These are phyloP conservation scores for Fraxinus excelsior DNA, from an alignment of 257 asterid species.

Conservation along the genomic window DNA sequence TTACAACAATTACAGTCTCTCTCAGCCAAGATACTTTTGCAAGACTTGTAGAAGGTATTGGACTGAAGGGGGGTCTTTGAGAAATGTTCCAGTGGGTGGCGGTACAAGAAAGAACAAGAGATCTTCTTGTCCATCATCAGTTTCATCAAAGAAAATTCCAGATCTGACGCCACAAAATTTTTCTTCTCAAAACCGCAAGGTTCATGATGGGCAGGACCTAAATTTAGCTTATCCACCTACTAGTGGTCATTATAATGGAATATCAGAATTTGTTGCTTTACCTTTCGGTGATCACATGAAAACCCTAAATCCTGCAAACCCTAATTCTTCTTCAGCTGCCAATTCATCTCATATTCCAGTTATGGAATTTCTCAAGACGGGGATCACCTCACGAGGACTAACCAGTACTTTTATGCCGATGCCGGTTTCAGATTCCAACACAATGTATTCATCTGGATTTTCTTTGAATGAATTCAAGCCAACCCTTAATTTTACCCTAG, in stretches of 20 bases:
- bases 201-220: conserved; percentile 45
- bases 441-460: conserved; percentile 40
- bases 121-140: conserved; percentile 35
- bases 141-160: conserved; percentile 34
- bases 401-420: conserved; percentile 36
- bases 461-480: conserved; percentile 45
- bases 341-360: conserved; percentile 28
- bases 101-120: conserved; percentile 77
- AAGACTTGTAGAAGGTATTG: conserved; percentile 86
- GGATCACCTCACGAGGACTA: conserved; percentile 28
- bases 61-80: conserved; percentile 80
- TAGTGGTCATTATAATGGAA: conserved; percentile 16
- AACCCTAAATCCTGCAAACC: conserved; percentile 32
- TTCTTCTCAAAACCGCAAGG: conserved; percentile 51
- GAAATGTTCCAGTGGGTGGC: conserved; percentile 91
- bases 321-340: conserved; percentile 23
- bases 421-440: conserved; percentile 35
- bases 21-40: conserved; percentile 91
- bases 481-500: conserved; percentile 56
- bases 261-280: conserved; percentile 28
- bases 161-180: conserved; percentile 35
- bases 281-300: conserved; percentile 18
- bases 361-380: conserved; percentile 45
- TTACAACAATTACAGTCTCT: conserved; percentile 76
- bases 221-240: conserved; percentile 41